phyloP scores from a whole-genome alignment of 208 protist species.

The Acanthamoeba castellanii region DNA sequence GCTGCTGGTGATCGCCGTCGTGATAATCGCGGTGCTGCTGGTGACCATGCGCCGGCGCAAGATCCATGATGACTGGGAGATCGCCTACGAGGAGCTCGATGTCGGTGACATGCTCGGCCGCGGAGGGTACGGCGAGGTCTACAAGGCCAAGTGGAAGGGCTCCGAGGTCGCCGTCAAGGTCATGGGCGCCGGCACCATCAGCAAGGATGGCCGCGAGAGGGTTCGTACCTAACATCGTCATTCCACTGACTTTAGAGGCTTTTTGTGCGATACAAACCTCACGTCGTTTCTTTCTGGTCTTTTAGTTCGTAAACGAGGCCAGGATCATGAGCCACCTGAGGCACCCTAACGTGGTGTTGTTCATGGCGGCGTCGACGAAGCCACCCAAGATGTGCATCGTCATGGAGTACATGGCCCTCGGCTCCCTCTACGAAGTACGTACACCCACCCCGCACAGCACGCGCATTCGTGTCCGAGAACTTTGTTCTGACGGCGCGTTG shows the following conservation, averaged over 20 bases:
- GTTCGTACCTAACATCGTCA: not conserved
- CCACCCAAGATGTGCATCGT: constrained; percentile 65
- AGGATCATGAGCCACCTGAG: constrained; percentile 76
- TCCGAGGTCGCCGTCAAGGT: constrained; percentile 49
- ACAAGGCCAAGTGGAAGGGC: constrained; percentile 65
- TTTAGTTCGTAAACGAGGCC: constrained; percentile 65
- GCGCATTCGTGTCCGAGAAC: not conserved
- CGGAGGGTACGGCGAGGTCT: constrained; percentile 33
- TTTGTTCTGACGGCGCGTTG: not conserved
- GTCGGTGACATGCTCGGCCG: constrained; percentile 28
- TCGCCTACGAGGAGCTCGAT: constrained; percentile 52
- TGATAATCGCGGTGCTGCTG: not conserved
- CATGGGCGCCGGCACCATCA: not conserved
- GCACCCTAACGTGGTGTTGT: constrained; percentile 84
- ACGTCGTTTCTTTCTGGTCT: not conserved
- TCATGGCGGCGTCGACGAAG: constrained; percentile 80
- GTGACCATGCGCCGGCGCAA: not conserved
- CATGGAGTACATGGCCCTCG: constrained; percentile 60
- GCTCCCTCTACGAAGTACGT: constrained; percentile 40
- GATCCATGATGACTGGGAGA: constrained; percentile 58
- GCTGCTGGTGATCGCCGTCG: not conserved
- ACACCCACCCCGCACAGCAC: not conserved
- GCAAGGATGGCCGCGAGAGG: not conserved
- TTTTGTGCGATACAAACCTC: no score
- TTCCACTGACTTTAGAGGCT: no score